Base-by-base conservation (phyloP, 805 yeast genomes). In the Saccharomycopsis selenospora region DNA sequence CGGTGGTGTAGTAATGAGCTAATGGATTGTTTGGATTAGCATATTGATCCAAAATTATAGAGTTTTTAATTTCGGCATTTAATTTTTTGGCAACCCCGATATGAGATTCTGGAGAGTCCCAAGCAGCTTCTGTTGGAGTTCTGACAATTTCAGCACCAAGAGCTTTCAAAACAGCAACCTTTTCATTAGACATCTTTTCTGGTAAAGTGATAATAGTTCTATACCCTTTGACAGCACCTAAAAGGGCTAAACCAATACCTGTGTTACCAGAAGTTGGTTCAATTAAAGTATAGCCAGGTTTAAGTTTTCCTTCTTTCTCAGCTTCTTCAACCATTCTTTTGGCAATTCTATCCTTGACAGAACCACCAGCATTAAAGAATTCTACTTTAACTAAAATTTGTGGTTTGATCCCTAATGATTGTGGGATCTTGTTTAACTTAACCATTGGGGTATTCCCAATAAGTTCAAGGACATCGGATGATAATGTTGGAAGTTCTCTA, bases 191-290 rank as follows among this genome's bases (percentile, higher is more conserved):
- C 95, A 86, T 86, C 69, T 86, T 86, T 70, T 86, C 95, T 14
- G 95, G 95, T 56, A 86, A 73, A 3, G 95, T 86, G 64, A 86
- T 86, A 60, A 86, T 86, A 45, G 91, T 84, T 65, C 91, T 73
- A 69, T 86, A 86, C 44, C 95, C 95, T 61, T 77, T 80, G 40
- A 87, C 86, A 38, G 95, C 95, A 58, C 93, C 95, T 17, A 85
- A 79, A 24, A 86, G 71, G 10, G 95, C 95, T 57, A 86, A 72
- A 51, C 95, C 95, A 61, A 86, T 87, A 66, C 95, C 95, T 41
- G 95, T 86, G 69, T 86, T 86, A 60, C 95, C 95, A 8, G 91
- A 82, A 8, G 95, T 87, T 48, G 95, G 95, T 67, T 86, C 95
- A 56, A 87, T 86, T 61, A 86, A 68, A 28, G 95, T 85, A 61